Evolutionary conservation across 2,329 filamentous ascomycete genomes (phyloP).

Genomic region (Truncatella angustata): DNA sequence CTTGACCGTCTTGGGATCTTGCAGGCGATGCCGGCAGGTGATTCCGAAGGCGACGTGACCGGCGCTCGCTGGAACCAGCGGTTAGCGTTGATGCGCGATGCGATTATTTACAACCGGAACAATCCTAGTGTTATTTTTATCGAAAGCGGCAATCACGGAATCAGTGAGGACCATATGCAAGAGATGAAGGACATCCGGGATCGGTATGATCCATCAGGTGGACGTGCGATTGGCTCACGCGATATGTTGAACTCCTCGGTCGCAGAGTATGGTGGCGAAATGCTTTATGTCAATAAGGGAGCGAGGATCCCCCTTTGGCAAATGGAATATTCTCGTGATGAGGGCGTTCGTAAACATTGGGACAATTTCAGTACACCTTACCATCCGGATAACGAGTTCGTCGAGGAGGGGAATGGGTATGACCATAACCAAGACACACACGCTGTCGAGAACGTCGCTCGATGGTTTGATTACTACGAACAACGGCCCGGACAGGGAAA

Average conservation of each 20-base stretch:
- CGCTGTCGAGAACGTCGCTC: not conserved
- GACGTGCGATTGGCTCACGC: not conserved
- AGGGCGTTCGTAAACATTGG: constrained; percentile 1
- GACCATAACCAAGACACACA: not conserved
- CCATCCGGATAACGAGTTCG: not conserved
- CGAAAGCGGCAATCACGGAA: constrained; percentile 2
- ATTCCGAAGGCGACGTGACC: not conserved
- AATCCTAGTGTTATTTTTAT: not conserved
- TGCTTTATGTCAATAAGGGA: constrained; percentile 3
- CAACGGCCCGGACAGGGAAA: not conserved
- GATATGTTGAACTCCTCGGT: not conserved
- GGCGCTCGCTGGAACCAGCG: constrained; percentile 1
- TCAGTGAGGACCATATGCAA: constrained; percentile 3
- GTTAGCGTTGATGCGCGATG: constrained; percentile 1
- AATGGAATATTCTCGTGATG: constrained; percentile 4
- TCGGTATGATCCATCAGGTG: not conserved
- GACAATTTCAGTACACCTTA: not conserved
- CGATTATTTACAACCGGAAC: constrained; percentile 4
- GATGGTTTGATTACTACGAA: constrained; percentile 5
- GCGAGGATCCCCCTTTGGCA: not conserved
- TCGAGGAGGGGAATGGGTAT: not conserved
- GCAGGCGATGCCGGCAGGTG: constrained; percentile 1
- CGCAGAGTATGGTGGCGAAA: constrained; percentile 1
- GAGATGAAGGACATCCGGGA: constrained; percentile 6
- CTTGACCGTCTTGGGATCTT: constrained; percentile 4